Evolutionary conservation across 2,329 filamentous ascomycete genomes (phyloP), one percentile per base, ranked within the genome.

Genomic region (Amauroascus niger): DNA sequence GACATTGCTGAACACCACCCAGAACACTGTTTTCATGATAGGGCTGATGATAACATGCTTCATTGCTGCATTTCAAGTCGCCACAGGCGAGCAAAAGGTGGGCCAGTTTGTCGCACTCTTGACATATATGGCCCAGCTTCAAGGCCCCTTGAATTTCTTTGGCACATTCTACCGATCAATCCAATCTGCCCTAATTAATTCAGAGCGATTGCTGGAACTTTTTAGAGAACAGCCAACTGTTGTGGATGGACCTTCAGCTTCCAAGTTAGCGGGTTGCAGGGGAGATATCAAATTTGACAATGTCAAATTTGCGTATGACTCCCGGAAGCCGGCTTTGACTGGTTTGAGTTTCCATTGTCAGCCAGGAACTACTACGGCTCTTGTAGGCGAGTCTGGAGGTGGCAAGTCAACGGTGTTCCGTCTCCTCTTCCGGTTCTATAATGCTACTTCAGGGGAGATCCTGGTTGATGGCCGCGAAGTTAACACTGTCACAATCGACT

Each of bases 361-460:
- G 16, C 90, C 93, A 1, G 93, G 93, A 50, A 96, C 89, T 0
- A 97, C 90, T 0, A 98, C 91, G 5, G 93, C 93, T 0, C 84
- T 98, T 59, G 93, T 98, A 16, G 93, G 93, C 59, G 91, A 97
- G 69, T 97, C 91, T 30, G 93, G 93, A 44, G 93, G 93, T 55
- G 93, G 93, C 60, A 98, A 98, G 70, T 97, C 91, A 1, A 98
- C 93, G 0, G 80, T 98, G 24, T 96, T 98, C 75, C 86, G 93
- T 49, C 79, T 97, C 47, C 83, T 98, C 67, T 97, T 95, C 76
- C 86, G 93, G 16, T 98, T 96, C 71, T 98, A 97, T 75, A 94
- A 96, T 65, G 81, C 84, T 52, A 77, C 83, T 50, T 79, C 82
- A 49, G 93, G 93, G 33, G 82, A 77, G 63, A 95, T 97, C 54